phyloP scores from a whole-genome alignment of 768 basidiomycete species.

The Hemileccinum impolitum region DNA sequence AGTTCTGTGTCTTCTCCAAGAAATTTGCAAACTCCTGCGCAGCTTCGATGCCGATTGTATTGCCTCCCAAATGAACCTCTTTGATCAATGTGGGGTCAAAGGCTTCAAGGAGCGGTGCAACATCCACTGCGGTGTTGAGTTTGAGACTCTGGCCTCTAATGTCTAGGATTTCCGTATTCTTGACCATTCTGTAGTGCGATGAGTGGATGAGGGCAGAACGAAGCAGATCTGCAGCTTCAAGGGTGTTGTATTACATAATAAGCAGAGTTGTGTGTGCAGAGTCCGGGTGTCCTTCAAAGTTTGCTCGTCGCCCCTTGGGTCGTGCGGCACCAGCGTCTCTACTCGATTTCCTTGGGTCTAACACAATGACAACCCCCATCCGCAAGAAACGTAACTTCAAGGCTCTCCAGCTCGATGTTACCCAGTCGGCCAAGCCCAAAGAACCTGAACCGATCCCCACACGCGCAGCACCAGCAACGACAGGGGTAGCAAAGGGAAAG shows the following conservation, averaged over 20 bases:
- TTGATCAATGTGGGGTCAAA: conserved; percentile 67
- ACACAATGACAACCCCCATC: conserved; percentile 52
- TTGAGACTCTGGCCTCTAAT: conserved; percentile 50
- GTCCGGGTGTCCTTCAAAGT: too few relatives aligned
- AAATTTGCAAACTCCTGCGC: conserved; percentile 80
- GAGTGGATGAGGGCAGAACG: not conserved
- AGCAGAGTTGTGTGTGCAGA: conserved; percentile 1
- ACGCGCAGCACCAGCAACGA: conserved; percentile 42
- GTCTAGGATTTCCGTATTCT: conserved; percentile 21
- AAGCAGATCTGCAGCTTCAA: not conserved
- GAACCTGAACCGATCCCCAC: conserved; percentile 44
- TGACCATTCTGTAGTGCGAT: conserved; percentile 13
- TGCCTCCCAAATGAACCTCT: conserved; percentile 91
- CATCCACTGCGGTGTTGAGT: conserved; percentile 70
- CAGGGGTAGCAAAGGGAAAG: conserved; percentile 47
- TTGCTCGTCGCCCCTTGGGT: conserved; percentile 3
- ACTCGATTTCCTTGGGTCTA: not conserved
- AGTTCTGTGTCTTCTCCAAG: conserved; percentile 56
- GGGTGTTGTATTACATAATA: conserved; percentile 20
- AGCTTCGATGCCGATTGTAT: conserved; percentile 91
- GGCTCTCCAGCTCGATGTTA: conserved; percentile 69
- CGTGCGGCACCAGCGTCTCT: not conserved
- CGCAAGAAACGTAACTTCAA: conserved; percentile 95
- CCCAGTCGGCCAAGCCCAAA: conserved; percentile 38
- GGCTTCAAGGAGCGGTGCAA: conserved; percentile 66